Evolutionary conservation across 2,329 filamentous ascomycete genomes (phyloP).

Genomic region (Aspergillus fumigatiaffinis): DNA sequence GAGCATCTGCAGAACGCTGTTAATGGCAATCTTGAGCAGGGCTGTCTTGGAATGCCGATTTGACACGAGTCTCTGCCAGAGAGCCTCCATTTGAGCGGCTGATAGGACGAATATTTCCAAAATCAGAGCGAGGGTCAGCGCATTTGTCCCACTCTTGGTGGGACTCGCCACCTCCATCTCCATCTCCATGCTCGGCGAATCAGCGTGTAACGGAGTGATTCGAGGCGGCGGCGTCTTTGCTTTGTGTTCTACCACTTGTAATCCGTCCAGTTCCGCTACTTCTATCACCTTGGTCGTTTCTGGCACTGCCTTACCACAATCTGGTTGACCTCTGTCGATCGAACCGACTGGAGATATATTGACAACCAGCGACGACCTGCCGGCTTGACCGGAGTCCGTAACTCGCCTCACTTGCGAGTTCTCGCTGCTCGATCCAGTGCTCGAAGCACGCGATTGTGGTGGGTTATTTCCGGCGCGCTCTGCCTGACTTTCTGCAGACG

Average conservation of each 20-base stretch:
- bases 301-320: not conserved
- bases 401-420: slow-evolving; percentile 7
- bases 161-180: slow-evolving; percentile 1
- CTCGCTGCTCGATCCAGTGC: slow-evolving; percentile 1
- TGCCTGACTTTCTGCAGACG: slow-evolving; percentile 23
- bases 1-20: slow-evolving; percentile 27
- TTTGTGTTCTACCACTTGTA: slow-evolving; percentile 25
- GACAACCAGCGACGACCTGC: not conserved
- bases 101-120: slow-evolving; percentile 30
- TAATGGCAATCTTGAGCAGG: slow-evolving; percentile 17
- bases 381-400: slow-evolving; percentile 3
- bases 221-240: slow-evolving; percentile 8
- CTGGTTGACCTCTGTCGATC: slow-evolving; percentile 1
- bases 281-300: slow-evolving; percentile 17
- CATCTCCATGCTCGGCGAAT: slow-evolving; percentile 13
- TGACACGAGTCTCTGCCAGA: slow-evolving; percentile 17
- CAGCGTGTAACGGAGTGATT: slow-evolving; percentile 16
- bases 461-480: slow-evolving; percentile 15
- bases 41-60: slow-evolving; percentile 20
- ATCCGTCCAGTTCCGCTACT: slow-evolving; percentile 35
- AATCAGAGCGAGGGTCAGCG: slow-evolving; percentile 24
- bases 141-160: slow-evolving; percentile 12
- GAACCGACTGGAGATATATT: slow-evolving; percentile 3
- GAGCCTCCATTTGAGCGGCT: slow-evolving; percentile 23
- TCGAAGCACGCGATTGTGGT: not conserved